These are phyloP conservation scores for Isabelozyma rhagii DNA, from an alignment of 805 yeast genomes.

Conservation along the genomic window DNA sequence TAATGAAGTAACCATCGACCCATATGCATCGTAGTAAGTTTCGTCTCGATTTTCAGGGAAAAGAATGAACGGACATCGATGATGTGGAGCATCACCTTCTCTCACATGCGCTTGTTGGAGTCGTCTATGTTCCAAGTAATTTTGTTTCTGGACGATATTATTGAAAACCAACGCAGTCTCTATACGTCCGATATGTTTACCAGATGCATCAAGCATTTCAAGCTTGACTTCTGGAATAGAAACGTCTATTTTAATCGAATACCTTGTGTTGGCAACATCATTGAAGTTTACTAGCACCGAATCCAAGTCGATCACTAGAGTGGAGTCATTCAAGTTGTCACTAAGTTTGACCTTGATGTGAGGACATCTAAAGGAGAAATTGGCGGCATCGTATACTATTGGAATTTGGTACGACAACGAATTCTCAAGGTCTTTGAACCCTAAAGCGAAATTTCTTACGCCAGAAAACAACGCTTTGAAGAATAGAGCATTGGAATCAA, in stretches of 20 bases:
- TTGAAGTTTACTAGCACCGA: conserved; percentile 44
- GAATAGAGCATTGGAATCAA: conserved; percentile 50
- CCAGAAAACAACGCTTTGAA: conserved; percentile 42
- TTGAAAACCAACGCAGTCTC: conserved; percentile 60
- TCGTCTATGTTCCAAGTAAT: conserved; percentile 42
- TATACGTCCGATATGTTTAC: conserved; percentile 35
- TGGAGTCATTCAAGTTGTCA: conserved; percentile 2
- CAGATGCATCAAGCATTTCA: conserved; percentile 16
- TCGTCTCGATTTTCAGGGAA: conserved; percentile 46
- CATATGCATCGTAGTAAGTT: conserved; percentile 46
- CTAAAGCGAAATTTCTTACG: conserved; percentile 50
- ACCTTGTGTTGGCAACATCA: conserved; percentile 69
- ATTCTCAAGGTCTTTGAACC: conserved; percentile 76
- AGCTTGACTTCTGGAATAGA: conserved; percentile 47
- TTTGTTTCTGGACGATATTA: conserved; percentile 53
- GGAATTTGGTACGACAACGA: conserved; percentile 57
- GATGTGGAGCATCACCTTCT: conserved; percentile 78
- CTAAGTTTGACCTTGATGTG: conserved; percentile 39
- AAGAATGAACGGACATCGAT: conserved; percentile 71
- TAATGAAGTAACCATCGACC: conserved; percentile 56
- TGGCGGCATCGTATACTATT: conserved; percentile 64
- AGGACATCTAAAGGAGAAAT: conserved; percentile 56
- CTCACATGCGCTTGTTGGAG: conserved; percentile 65
- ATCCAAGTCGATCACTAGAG: conserved; percentile 12
- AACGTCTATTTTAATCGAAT: conserved; percentile 52